Base-by-base conservation (phyloP, 441 rosid genomes). In the Populus tomentosa region DNA sequence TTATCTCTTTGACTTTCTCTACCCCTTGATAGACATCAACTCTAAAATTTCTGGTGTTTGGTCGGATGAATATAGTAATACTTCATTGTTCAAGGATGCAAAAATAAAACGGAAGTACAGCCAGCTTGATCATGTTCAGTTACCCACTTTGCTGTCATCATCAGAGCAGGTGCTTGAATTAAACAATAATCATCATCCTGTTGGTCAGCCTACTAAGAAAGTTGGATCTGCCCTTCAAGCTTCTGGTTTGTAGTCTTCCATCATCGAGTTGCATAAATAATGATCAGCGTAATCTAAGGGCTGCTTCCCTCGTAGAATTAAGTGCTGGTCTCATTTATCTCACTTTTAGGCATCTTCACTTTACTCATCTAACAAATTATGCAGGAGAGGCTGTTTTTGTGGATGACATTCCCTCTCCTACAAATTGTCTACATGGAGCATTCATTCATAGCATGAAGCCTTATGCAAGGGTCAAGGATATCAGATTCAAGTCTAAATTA, bases 301-400 rank as follows among this genome's bases (percentile, higher is more conserved):
- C 20, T 14, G 56, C 56, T 46, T 46, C 56, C 56, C 56, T 46
- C 56, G 0, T 46, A 46, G 56, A 46, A 46, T 46, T 14, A 46
- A 50, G 20, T 53, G 14, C 21, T 67, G 61, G 42, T 77, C 67
- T 10, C n/a, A 30, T 71, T 13, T 69, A 69, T 23, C 26, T 36
- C 21, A 66, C 16, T 73, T n/a, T n/a, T 24, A 3, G 14, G 11
- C 3, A 28, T 26, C 20, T 73, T 14, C 61, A 6, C n/a, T 5
- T 53, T 72, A 42, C 74, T 83, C 16, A 70, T 76, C 38, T 35
- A 69, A 78, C 46, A 32, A 70, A 62, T 71, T 69, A 10, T 87
- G 77, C 68, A 95, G 98, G 99, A 66, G 98, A 96, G 85, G 98
- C 98, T 77, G 93, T 94, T 40, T 96, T 79, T 83, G 98, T 96